Evolutionary conservation across 2,329 filamentous ascomycete genomes (phyloP), one percentile per base, ranked within the genome.

Genomic region (Fusarium duplospermum): DNA sequence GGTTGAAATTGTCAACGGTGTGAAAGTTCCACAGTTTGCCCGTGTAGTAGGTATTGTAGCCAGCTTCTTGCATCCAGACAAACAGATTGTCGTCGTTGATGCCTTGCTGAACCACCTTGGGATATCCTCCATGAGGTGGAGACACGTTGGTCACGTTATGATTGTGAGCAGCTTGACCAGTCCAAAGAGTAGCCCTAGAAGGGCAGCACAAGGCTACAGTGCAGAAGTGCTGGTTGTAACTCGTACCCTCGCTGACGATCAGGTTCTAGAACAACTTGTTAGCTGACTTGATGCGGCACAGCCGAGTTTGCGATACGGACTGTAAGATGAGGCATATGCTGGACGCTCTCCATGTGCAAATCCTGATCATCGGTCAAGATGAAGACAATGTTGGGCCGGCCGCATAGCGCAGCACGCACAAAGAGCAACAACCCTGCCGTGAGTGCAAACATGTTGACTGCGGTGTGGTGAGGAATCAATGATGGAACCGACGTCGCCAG

Each of bases 1-100:
- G 82, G 76, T 91, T 82, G 79, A 92, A 93, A 70, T 91, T 93
- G 1, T 84, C 78, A 3, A 88, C 84, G 0, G 84, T 88, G 64
- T 93, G 90, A 0, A 86, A 84, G 75, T 94, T 94, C 83, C 91
- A 91, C 16, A 93, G 83, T 77, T 94, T 94, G n/a, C 91, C 92
- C 0, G 88, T 89, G 76, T 93, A 93, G 78, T 92, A 93, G 0
- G 91, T 93, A 75, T 89, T 89, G 79, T 93, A 93, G 2, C 91
- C 91, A 1, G 88, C 88, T 2, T 87, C 79, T 76, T 93, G 91
- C 35, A 94, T 82, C 91, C 92, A 94, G 0, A 93, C 79, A 0
- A 92, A 91, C 0, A 93, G 85, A 71, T 66, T 69, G n/a, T 69
- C 91, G 2, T 91, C 86, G 66, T 93, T 93, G 73, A 89, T 86